These are phyloP conservation scores for Suillus fuscotomentosus DNA, from an alignment of 768 basidiomycete genomes.

Conservation along the genomic window DNA sequence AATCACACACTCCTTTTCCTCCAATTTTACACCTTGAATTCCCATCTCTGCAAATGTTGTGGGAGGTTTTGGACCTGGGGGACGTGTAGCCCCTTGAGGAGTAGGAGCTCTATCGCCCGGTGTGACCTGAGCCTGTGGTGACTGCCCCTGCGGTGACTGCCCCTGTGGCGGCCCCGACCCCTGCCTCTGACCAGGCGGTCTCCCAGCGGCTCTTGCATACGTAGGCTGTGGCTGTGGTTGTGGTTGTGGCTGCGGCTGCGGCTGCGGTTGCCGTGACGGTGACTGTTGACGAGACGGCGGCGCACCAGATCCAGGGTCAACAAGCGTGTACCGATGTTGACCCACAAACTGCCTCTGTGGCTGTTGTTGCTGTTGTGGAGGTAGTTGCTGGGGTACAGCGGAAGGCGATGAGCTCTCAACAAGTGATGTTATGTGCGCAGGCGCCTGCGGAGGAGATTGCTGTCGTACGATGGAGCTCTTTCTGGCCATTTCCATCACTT, in stretches of 20 bases:
- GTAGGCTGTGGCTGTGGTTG: constrained; percentile 1
- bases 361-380: neutral
- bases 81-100: constrained; percentile 10
- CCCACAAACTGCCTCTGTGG: constrained; percentile 29
- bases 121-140: constrained; percentile 4
- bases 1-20: constrained; percentile 82
- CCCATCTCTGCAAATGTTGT: constrained; percentile 96
- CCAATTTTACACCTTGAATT: constrained; percentile 70
- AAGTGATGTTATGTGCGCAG: constrained; percentile 12
- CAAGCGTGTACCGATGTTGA: constrained; percentile 47
- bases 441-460: constrained; percentile 11
- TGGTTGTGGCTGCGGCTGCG: neutral
- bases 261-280: constrained; percentile 10
- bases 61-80: constrained; percentile 38
- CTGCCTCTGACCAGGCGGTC: constrained; percentile 30
- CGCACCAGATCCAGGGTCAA: constrained; percentile 36
- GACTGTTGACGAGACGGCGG: constrained; percentile 18
- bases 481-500: constrained; percentile 55
- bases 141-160: constrained; percentile 12
- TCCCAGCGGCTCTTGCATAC: constrained; percentile 28
- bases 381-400: constrained; percentile 7
- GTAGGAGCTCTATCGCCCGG: neutral
- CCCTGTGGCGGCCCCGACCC: constrained; percentile 12
- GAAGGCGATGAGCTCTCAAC: constrained; percentile 10
- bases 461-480: constrained; percentile 41